Percentiles rank a stretch among this genome's conserved stretches.
Conservation (phyloP, 169 alveolate genomes). For the Plasmodium sp. region DNA sequence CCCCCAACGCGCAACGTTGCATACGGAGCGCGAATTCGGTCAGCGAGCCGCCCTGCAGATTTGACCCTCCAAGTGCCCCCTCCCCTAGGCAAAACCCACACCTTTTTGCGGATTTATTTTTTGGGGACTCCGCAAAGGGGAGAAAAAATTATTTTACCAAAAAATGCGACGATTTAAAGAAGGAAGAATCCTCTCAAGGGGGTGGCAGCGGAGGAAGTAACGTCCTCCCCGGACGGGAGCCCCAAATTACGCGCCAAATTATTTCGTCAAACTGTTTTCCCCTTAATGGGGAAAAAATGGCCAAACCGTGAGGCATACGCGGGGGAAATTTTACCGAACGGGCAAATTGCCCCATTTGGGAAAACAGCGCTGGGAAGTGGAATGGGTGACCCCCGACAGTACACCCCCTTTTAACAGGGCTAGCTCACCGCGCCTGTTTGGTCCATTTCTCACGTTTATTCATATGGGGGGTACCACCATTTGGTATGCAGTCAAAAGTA, state of each 20-base stretch:
- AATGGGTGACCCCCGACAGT: neutral
- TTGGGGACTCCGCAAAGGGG: neutral
- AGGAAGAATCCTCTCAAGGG: neutral
- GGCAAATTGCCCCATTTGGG: neutral
- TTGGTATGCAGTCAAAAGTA: neutral
- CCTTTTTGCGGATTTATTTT: neutral
- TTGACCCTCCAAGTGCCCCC: neutral
- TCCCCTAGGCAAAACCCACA: neutral
- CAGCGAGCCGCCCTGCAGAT: neutral
- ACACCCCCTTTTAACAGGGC: neutral
- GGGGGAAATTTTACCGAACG: neutral
- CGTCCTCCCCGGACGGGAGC: neutral
- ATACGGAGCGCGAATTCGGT: neutral
- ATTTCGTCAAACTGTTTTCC: neutral
- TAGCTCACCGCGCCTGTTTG: neutral
- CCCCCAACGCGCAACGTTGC: neutral
- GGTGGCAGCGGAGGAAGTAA: neutral
- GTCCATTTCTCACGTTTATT: neutral
- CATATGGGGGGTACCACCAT: neutral
- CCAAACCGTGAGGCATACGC: neutral
- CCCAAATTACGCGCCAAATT: neutral
- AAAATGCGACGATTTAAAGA: neutral
- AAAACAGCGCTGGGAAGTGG: neutral
- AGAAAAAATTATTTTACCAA: neutral
- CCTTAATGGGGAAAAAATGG: neutral